A percentile compares a stretch with the other conserved stretches of the same genome.
Evolutionary conservation across 352 stramenopile species (phyloP).

Genomic region (Salisapilia sapeloensis): DNA sequence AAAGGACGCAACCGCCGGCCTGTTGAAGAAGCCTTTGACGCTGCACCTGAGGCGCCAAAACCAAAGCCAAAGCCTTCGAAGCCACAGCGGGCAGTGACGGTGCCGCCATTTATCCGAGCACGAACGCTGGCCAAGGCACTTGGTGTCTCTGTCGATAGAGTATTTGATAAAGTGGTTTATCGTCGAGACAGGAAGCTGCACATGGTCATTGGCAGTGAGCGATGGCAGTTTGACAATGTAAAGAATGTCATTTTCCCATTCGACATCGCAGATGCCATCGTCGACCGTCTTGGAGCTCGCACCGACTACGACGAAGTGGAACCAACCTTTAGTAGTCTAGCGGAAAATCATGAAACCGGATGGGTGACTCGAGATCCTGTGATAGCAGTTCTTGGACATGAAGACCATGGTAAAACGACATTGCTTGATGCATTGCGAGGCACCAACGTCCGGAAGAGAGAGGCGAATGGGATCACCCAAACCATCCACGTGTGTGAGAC

Average conservation of each 20-base stretch:
- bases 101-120: slow-evolving; percentile 44
- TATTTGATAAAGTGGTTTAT: slow-evolving; percentile 38
- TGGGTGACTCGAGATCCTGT: slow-evolving; percentile 77
- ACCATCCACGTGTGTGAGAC: slow-evolving; percentile 95
- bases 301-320: slow-evolving; percentile 51
- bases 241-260: slow-evolving; percentile 65
- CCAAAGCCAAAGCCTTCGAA: too few relatives aligned
- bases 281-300: slow-evolving; percentile 14
- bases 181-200: slow-evolving; percentile 40
- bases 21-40: too few relatives aligned
- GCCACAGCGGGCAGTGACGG: too few relatives aligned
- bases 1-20: too few relatives aligned
- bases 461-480: slow-evolving; percentile 98
- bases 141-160: slow-evolving; percentile 40
- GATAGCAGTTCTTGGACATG: slow-evolving; percentile 99
- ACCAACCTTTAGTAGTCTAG: slow-evolving; percentile 10
- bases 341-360: slow-evolving; percentile 3
- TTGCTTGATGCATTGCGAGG: slow-evolving; percentile 92
- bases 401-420: slow-evolving; percentile 99
- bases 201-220: slow-evolving; percentile 21
- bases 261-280: slow-evolving; percentile 32
- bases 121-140: slow-evolving; percentile 60
- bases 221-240: slow-evolving; percentile 55
- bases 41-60: too few relatives aligned
- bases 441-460: slow-evolving; percentile 80